Evolutionary conservation across 768 basidiomycete species (phyloP), one percentile per base, ranked within the genome.

Genomic region (Jaapia argillacea): DNA sequence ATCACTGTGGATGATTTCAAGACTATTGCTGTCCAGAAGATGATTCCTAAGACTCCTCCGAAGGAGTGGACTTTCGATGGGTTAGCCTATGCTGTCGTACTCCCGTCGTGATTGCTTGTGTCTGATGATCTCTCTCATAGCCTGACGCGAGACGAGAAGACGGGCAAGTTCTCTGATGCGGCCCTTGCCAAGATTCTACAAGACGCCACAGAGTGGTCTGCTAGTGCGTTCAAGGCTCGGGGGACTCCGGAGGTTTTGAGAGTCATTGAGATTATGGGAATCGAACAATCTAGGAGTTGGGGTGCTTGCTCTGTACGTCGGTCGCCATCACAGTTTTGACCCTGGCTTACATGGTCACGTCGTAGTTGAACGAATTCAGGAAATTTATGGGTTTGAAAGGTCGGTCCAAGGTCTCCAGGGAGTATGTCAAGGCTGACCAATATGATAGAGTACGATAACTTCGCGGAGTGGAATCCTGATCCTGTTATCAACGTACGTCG

Each of bases 391-490:
- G 80, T 13, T 61, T 88, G 39, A 80, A 75, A 61, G 77, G 81
- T 80, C 55, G 53, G 70, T 16, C 3, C 18, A 22, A 22, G 16
- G 5, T 24, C 5, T 6, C n/a, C 10, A 33, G 28, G 28, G 28
- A 10, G 28, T 33, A 16, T 10, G 28, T 33, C 16, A 16, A 33
- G 10, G 6, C 47, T 57, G n/a, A 58, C 41, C 16, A 28, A 10
- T 23, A 38, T 27, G 31, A 43, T 39, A 83, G 81, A 80, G 3
- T 84, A 83, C 52, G 46, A 51, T 24, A 69, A 51, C 22, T 88
- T 88, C 60, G 55, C 70, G 51, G 81, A 86, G 46, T 88, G 85
- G 85, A 86, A 85, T 55, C 70, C 73, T 0, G 66, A 82, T 44
- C 59, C 66, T 12, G 60, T 66, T 24, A 77, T 87, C 41, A 54